phyloP scores from a whole-genome alignment of 73 alveolate genomes.

The Paramecium primaurelia region DNA sequence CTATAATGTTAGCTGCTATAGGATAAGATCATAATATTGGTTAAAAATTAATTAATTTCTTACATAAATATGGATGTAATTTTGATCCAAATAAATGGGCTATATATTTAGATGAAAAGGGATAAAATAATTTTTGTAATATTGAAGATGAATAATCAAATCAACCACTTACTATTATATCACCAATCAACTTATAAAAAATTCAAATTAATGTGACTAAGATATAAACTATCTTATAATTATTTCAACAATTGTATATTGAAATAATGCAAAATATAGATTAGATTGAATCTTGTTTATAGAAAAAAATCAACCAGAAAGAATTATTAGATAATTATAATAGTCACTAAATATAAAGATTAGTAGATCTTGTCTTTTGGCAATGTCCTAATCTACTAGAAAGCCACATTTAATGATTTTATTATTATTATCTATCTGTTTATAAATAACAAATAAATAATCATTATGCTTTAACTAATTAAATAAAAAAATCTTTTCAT shows the following conservation, averaged over 20 bases:
- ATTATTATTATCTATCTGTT: not conserved
- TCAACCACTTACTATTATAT: not conserved
- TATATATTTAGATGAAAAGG: not conserved
- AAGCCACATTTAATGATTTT: not conserved
- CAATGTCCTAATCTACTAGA: not conserved
- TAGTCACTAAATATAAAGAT: not conserved
- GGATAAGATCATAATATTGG: not conserved
- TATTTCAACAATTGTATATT: not conserved
- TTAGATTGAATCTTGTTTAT: not conserved
- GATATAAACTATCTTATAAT: not conserved
- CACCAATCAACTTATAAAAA: conserved; percentile 16
- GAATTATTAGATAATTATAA: not conserved
- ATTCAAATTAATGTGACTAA: not conserved
- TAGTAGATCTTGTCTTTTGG: conserved; percentile 17
- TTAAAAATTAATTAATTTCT: not conserved
- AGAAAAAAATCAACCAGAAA: not conserved
- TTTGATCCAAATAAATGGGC: conserved; percentile 50
- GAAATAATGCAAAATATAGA: conserved; percentile 8
- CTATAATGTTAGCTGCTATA: conserved; percentile 8
- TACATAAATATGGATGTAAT: conserved; percentile 18
- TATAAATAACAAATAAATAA: not conserved
- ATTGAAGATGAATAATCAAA: not conserved
- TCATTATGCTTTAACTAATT: not conserved
- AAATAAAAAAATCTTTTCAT: not conserved
- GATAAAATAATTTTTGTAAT: not conserved